These are phyloP conservation scores for Drosera spatulata DNA, from an alignment of 179 eudicot species.

Conservation along the genomic window DNA sequence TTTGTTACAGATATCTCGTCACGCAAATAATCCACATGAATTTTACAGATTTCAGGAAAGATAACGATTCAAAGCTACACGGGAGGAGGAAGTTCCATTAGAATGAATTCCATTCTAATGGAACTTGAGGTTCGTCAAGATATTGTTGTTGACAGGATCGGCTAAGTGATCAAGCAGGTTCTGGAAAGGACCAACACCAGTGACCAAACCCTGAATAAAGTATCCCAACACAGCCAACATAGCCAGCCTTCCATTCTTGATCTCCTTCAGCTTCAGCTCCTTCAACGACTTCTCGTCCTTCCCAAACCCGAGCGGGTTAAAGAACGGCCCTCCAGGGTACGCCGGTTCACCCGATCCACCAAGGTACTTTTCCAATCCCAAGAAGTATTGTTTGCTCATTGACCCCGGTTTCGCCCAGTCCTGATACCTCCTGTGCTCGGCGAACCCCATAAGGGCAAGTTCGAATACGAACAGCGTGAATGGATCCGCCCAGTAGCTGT, in stretches of 20 bases:
- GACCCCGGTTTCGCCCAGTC: conserved; percentile 91
- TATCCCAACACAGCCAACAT: conserved; percentile 91
- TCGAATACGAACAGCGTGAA: conserved; percentile 81
- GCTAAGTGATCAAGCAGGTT: conserved; percentile 93
- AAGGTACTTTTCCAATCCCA: conserved; percentile 54
- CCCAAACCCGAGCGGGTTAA: conserved; percentile 93
- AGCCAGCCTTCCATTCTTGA: conserved; percentile 93
- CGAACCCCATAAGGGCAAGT: conserved; percentile 94
- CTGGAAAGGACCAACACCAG: conserved; percentile 90
- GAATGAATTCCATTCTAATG: conserved; percentile 24
- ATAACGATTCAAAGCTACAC: too few relatives aligned
- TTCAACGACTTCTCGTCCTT: conserved; percentile 94
- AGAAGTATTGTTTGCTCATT: conserved; percentile 70
- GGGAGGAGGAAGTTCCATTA: too few relatives aligned
- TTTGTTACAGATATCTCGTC: too few relatives aligned
- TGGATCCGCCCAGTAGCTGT: conserved; percentile 90
- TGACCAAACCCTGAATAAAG: conserved; percentile 73
- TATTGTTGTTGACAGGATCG: conserved; percentile 91
- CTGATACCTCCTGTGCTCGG: conserved; percentile 87
- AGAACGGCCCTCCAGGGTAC: conserved; percentile 92
- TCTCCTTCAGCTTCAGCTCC: conserved; percentile 82
- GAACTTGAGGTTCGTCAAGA: conserved; percentile 91
- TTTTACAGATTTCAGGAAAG: too few relatives aligned
- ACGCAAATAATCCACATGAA: too few relatives aligned
- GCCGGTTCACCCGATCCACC: conserved; percentile 79